phyloP scores from a whole-genome alignment of 257 asterid species.

The Marsdenia floribunda region DNA sequence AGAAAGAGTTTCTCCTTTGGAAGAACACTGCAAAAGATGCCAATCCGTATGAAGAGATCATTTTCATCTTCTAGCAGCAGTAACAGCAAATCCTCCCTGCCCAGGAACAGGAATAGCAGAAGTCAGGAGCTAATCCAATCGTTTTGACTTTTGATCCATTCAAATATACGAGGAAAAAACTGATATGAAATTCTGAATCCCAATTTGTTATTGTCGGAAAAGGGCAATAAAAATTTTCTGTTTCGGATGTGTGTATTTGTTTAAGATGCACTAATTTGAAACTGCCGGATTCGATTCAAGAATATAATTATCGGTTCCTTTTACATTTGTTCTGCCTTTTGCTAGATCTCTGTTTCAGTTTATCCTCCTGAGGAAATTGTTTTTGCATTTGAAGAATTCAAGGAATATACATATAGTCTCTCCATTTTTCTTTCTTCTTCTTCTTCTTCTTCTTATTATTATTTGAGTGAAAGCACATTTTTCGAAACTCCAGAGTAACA shows the following conservation, averaged over 20 bases:
- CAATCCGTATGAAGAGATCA: constrained; percentile 53
- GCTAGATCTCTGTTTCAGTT: neutral
- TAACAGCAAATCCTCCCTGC: constrained; percentile 34
- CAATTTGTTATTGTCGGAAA: neutral
- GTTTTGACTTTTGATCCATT: constrained; percentile 8
- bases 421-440: no score
- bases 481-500: no score
- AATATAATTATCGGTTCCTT: neutral
- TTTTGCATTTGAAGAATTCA: neutral
- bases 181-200: neutral
- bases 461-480: no score
- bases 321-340: neutral
- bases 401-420: no score
- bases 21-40: constrained; percentile 38
- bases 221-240: neutral
- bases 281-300: neutral
- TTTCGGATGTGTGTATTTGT: neutral
- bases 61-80: constrained; percentile 26
- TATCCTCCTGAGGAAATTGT: neutral
- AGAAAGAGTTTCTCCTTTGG: constrained; percentile 47
- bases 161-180: neutral
- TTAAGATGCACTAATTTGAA: neutral
- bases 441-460: no score
- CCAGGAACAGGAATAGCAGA: constrained; percentile 35
- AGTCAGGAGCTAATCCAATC: constrained; percentile 25